Conservation (phyloP, 805 yeast species). For the Kodamaea neixiangensis region DNA sequence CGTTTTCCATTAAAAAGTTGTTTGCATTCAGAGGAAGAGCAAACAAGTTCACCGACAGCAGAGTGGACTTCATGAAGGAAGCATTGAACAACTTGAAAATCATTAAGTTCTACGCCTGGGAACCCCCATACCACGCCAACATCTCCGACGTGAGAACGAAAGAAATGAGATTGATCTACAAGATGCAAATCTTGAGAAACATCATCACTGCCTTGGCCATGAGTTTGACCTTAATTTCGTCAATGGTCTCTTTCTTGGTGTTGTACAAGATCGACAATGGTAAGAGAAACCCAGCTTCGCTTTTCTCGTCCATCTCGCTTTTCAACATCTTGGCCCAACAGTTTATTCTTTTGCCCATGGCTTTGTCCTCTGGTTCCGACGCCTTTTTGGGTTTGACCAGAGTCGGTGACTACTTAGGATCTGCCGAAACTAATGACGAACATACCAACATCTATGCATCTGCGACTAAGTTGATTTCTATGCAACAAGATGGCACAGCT, state of each 20-base stretch:
- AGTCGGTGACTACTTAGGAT: slow-evolving; percentile 53
- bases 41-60: slow-evolving; percentile 66
- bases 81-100: slow-evolving; percentile 74
- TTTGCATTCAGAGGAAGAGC: slow-evolving; percentile 49
- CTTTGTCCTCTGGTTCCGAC: slow-evolving; percentile 68
- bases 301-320: slow-evolving; percentile 71
- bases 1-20: slow-evolving; percentile 50
- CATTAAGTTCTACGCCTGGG: slow-evolving; percentile 93
- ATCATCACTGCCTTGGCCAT: slow-evolving; percentile 64
- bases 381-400: slow-evolving; percentile 63
- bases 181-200: slow-evolving; percentile 67
- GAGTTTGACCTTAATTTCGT: slow-evolving; percentile 67
- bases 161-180: slow-evolving; percentile 64
- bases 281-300: slow-evolving; percentile 55
- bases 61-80: slow-evolving; percentile 78
- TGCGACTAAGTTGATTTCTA: slow-evolving; percentile 21
- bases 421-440: slow-evolving; percentile 34
- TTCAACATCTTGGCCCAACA: slow-evolving; percentile 64
- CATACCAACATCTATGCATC: slow-evolving; percentile 30
- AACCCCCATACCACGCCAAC: slow-evolving; percentile 65
- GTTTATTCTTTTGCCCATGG: slow-evolving; percentile 69
- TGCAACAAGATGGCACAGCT: slow-evolving; percentile 40
- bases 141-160: slow-evolving; percentile 57
- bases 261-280: slow-evolving; percentile 34
- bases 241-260: slow-evolving; percentile 55